Conservation (phyloP, 2,329 filamentous ascomycete species). For the Emmonsiellopsis sp. region DNA sequence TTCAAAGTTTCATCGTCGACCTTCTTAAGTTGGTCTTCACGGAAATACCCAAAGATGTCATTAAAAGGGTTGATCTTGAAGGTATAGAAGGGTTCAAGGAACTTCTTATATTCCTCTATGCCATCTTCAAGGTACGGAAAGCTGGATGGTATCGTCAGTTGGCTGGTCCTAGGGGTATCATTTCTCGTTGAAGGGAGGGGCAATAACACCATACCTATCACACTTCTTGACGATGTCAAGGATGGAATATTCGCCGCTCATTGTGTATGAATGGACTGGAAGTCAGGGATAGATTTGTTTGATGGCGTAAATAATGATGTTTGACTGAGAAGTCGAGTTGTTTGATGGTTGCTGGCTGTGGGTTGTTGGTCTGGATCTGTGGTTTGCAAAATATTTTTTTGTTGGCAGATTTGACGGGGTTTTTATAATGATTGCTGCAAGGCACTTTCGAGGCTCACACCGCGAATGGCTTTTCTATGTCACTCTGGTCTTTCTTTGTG, state of each 20-base stretch:
- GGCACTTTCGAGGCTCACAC: too few relatives aligned
- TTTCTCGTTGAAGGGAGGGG: background rate
- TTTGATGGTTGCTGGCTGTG: too few relatives aligned
- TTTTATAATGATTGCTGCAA: too few relatives aligned
- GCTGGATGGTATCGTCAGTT: slow-evolving; percentile 33
- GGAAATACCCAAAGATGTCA: slow-evolving; percentile 48
- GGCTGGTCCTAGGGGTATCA: background rate
- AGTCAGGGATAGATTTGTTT: too few relatives aligned
- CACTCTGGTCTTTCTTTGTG: too few relatives aligned
- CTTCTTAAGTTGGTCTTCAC: slow-evolving; percentile 39
- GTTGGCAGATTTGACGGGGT: too few relatives aligned
- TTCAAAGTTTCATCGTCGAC: slow-evolving; percentile 32
- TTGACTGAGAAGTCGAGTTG: too few relatives aligned
- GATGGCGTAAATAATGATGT: too few relatives aligned
- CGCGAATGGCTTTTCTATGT: too few relatives aligned
- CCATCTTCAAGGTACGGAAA: slow-evolving; percentile 66
- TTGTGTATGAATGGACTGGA: background rate
- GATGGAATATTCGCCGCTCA: slow-evolving; percentile 4
- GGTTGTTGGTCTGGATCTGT: too few relatives aligned
- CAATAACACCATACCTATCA: slow-evolving; percentile 40
- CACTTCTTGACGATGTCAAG: slow-evolving; percentile 46
- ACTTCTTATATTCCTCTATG: slow-evolving; percentile 45
- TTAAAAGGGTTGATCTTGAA: slow-evolving; percentile 60
- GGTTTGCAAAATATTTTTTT: too few relatives aligned
- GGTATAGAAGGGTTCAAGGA: slow-evolving; percentile 47